Evolutionary conservation across 768 basidiomycete species (phyloP), one percentile per base, ranked within the genome.

Genomic region (Mycena leptocephala): DNA sequence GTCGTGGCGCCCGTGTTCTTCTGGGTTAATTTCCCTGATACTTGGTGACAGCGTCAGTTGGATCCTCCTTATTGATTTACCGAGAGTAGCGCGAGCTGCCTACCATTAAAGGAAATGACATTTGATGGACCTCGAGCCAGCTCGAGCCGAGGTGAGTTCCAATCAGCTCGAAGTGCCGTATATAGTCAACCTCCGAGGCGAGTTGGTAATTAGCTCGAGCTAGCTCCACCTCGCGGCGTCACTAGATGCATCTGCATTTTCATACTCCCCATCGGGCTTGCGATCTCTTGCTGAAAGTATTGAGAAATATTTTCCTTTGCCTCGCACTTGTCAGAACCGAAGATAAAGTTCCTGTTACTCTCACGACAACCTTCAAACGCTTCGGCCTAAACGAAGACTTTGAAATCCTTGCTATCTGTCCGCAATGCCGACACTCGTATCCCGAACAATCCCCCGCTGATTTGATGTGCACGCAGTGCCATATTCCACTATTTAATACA

Each of bases 191-290:
- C 8, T 39, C 37, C 14, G 37, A 39, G 37, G 37, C 51, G 51
- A 53, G 51, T n/a, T 53, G 51, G n/a, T 53, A 53, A 26, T 53
- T n/a, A 53, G 51, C 51, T 53, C 24, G 51, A 53, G 22, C 24
- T n/a, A 53, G 22, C 51, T 53, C 51, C 51, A 53, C 51, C 51
- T 53, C 24, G 51, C 51, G 24, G 51, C 51, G 24, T n/a, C 51
- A 53, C 24, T 53, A 53, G n/a, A n/a, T 72, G 14, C 37, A 39
- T 14, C 20, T 48, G 3, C 72, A 67, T 18, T 73, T 65, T 32
- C 72, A 73, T 26, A 20, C 48, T 24, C 62, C 72, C 0, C 53
- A 56, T 22, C 63, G 72, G 2, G 46, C 33, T 16, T 73, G 72
- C 20, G 26, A 5, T 16, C 55, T 56, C 8, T 43, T 73, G 6